phyloP scores from a whole-genome alignment of 768 basidiomycete species.

The Melanogaster broomeanus region DNA sequence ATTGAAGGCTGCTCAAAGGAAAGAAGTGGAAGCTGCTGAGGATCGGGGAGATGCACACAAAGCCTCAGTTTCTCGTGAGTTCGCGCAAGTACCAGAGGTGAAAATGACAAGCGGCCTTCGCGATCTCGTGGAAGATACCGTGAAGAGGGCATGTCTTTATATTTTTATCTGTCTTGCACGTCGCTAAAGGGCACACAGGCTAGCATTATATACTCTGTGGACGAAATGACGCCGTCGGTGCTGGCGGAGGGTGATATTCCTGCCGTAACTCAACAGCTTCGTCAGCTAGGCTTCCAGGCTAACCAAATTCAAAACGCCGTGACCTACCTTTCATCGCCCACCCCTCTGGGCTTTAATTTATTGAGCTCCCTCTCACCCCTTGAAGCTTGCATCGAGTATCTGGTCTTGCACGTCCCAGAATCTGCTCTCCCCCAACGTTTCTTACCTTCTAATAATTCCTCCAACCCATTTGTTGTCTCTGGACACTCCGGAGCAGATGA shows the following conservation, averaged over 20 bases:
- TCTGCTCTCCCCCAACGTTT: slow-evolving; percentile 82
- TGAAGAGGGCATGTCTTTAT: slow-evolving; percentile 61
- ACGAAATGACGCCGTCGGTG: slow-evolving; percentile 32
- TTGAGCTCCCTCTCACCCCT: slow-evolving; percentile 59
- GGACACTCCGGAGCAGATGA: slow-evolving; percentile 62
- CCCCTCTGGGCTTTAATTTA: slow-evolving; percentile 61
- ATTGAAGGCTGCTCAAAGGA: slow-evolving; percentile 51
- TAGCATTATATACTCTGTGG: slow-evolving; percentile 48
- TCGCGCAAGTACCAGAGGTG: slow-evolving; percentile 65
- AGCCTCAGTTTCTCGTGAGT: slow-evolving; percentile 35
- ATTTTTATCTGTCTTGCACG: background rate
- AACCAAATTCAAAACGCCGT: slow-evolving; percentile 52
- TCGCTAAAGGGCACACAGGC: slow-evolving; percentile 38
- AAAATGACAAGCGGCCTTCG: slow-evolving; percentile 78
- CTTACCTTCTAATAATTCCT: slow-evolving; percentile 62
- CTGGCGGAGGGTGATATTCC: slow-evolving; percentile 45
- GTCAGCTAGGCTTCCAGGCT: slow-evolving; percentile 64
- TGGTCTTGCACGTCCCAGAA: slow-evolving; percentile 83
- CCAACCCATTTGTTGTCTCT: slow-evolving; percentile 67
- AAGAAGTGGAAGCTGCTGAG: slow-evolving; percentile 31
- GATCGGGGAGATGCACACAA: slow-evolving; percentile 17
- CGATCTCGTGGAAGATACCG: slow-evolving; percentile 77
- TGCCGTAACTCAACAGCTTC: slow-evolving; percentile 55
- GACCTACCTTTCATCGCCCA: slow-evolving; percentile 58
- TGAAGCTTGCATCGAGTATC: slow-evolving; percentile 82